Evolutionary conservation across 805 yeast species (phyloP).

Genomic region (Yarrowia divulgata): DNA sequence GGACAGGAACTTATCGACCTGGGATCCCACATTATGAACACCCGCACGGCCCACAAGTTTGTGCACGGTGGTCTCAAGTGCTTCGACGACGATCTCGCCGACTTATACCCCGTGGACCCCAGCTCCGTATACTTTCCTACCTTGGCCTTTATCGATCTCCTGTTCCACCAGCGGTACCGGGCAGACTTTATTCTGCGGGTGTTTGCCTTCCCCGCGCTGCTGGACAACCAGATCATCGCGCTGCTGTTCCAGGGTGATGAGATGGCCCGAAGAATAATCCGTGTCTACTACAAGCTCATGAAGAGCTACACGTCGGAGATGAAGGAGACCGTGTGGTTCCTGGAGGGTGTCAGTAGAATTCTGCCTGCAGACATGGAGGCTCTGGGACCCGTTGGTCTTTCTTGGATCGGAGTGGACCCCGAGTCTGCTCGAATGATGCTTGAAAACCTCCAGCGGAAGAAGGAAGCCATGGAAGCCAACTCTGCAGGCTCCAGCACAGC

Average conservation of each 20-base stretch:
- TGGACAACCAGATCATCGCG: constrained; percentile 80
- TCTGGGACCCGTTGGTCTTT: constrained; percentile 56
- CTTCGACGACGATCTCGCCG: constrained; percentile 84
- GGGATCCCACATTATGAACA: constrained; percentile 59
- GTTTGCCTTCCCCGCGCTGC: constrained; percentile 90
- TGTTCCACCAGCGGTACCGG: constrained; percentile 77
- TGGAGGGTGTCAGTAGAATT: constrained; percentile 88
- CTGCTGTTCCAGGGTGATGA: constrained; percentile 83
- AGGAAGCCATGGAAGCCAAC: constrained; percentile 11
- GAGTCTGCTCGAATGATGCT: constrained; percentile 39
- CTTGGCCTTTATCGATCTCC: constrained; percentile 81
- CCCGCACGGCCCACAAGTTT: constrained; percentile 32
- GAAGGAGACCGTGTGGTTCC: constrained; percentile 91
- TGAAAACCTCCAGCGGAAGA: constrained; percentile 32
- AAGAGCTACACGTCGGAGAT: constrained; percentile 83
- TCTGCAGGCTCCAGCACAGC: constrained; percentile 18
- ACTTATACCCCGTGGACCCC: constrained; percentile 82
- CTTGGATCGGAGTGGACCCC: constrained; percentile 38
- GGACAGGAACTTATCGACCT: constrained; percentile 91
- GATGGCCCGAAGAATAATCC: constrained; percentile 88
- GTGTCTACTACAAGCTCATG: constrained; percentile 82
- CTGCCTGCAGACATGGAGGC: constrained; percentile 92
- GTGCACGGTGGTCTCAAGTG: constrained; percentile 54
- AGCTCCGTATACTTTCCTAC: constrained; percentile 89
- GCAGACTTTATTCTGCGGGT: constrained; percentile 85